phyloP scores from a whole-genome alignment of 805 yeast species.

The Starmerella apicola region DNA sequence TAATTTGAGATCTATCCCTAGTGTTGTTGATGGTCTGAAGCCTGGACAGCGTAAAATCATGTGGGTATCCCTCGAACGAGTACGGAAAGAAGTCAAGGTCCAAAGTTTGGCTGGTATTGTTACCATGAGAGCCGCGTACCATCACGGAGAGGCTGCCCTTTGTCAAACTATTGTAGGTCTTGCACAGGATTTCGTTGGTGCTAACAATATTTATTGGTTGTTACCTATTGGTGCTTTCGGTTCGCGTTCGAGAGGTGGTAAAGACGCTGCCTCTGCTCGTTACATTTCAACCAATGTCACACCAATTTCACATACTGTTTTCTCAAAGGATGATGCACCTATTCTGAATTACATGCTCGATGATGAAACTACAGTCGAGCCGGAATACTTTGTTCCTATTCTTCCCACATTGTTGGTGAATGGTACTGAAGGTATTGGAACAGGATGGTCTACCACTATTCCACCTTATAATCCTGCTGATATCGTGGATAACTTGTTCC shows the following conservation, averaged over 20 bases:
- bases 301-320: slow-evolving; percentile 60
- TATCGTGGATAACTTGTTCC: slow-evolving; percentile 59
- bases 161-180: slow-evolving; percentile 82
- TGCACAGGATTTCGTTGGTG: slow-evolving; percentile 90
- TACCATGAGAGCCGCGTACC: slow-evolving; percentile 80
- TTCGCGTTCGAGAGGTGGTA: slow-evolving; percentile 92
- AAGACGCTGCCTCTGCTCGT: slow-evolving; percentile 97
- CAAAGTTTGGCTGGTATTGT: slow-evolving; percentile 84
- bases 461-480: slow-evolving; percentile 86
- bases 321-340: slow-evolving; percentile 69
- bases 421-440: slow-evolving; percentile 96
- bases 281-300: slow-evolving; percentile 81
- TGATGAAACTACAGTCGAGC: slow-evolving; percentile 89
- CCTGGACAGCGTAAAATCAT: slow-evolving; percentile 95
- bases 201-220: slow-evolving; percentile 74
- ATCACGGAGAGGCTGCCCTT: slow-evolving; percentile 86
- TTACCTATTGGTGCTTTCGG: slow-evolving; percentile 94
- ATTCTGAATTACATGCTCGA: slow-evolving; percentile 71
- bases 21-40: slow-evolving; percentile 85
- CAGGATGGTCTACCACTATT: slow-evolving; percentile 94
- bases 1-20: slow-evolving; percentile 88
- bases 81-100: slow-evolving; percentile 70
- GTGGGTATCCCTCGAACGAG: slow-evolving; percentile 74
- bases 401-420: slow-evolving; percentile 89
- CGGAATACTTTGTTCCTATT: slow-evolving; percentile 91